Evolutionary conservation across 352 stramenopile species (phyloP).

Genomic region (Blastocystis sp.): DNA sequence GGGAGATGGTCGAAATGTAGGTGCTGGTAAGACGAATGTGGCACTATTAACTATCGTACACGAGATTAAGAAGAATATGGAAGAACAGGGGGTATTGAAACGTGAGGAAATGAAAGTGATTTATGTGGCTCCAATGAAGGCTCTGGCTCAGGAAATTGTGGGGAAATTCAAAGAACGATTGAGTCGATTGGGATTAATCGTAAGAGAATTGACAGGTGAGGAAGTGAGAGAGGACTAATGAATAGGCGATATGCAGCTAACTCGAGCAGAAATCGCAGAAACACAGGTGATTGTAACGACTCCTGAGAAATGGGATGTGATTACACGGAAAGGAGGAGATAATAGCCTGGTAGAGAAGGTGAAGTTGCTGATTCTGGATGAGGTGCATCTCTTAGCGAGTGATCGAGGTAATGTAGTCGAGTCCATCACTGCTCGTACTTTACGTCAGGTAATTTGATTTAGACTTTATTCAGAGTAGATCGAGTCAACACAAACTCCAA

Average conservation of each 20-base stretch:
- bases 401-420: slow-evolving; percentile 97
- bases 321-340: slow-evolving; percentile 93
- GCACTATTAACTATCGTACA: slow-evolving; percentile 93
- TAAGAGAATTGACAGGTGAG: slow-evolving; percentile 71
- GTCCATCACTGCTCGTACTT: slow-evolving; percentile 93
- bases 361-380: slow-evolving; percentile 95
- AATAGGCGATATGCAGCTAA: slow-evolving; percentile 97
- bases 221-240: neutral
- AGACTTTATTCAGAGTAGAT: slow-evolving; percentile 76
- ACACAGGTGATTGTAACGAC: slow-evolving; percentile 96
- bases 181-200: slow-evolving; percentile 75
- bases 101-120: slow-evolving; percentile 85
- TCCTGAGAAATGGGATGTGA: slow-evolving; percentile 97
- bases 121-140: slow-evolving; percentile 95
- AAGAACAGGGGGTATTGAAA: slow-evolving; percentile 72
- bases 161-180: slow-evolving; percentile 92
- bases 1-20: slow-evolving; percentile 69
- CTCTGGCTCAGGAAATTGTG: slow-evolving; percentile 96
- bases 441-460: slow-evolving; percentile 74
- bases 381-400: slow-evolving; percentile 96
- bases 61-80: slow-evolving; percentile 79
- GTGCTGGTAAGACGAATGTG: slow-evolving; percentile 97
- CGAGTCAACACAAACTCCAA: slow-evolving; percentile 91
- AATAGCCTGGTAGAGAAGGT: slow-evolving; percentile 76
- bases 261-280: slow-evolving; percentile 87